Base-by-base conservation (phyloP, 768 basidiomycete species). In the Rhizopogon vulgaris region DNA sequence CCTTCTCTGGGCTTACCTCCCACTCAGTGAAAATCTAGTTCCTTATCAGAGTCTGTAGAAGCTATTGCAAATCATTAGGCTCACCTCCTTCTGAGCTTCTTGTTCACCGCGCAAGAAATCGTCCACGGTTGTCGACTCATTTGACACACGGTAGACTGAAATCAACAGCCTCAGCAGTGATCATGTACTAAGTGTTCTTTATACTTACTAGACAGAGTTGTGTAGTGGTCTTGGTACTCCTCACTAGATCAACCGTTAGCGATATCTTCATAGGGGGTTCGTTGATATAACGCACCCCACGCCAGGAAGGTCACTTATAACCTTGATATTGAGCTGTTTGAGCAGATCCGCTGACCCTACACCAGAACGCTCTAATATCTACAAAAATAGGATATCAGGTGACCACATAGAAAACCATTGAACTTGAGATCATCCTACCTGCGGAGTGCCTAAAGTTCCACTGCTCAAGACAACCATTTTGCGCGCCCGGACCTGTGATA, bases 181-280 rank as follows among this genome's bases (percentile, higher is more conserved):
- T 14, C 14, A 10, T 7, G 8, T 6, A 39, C 47, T 11, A 2
- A 46, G 37, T 43, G 22, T 10, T 41, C 36, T 1, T 11, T 17
- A 25, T 10, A 63, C 78, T 49, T 57, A 83, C 83, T 66, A 1
- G 80, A 79, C 30, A 85, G 73, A 1, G 83, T 86, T 10, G 84
- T 85, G 63, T 85, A 87, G 60, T 86, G 84, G 60, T 85, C 84
- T 63, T 85, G 84, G 66, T 86, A 87, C 64, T 86, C 68, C 64
- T 85, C 82, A 41, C 83, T 83, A 52, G 43, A 34, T 42, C 12
- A 25, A 5, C 39, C 14, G 30, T 59, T 41, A 52, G 48, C 36
- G 9, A 11, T 15, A 36, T 17, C n/a, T 22, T 38, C 22, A 32
- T 5, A 32, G 3, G 10, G 9, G 24, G 52, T 50, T 39, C 38